phyloP scores from a whole-genome alignment of 345 rosid species.

The Syzygium aromaticum region DNA sequence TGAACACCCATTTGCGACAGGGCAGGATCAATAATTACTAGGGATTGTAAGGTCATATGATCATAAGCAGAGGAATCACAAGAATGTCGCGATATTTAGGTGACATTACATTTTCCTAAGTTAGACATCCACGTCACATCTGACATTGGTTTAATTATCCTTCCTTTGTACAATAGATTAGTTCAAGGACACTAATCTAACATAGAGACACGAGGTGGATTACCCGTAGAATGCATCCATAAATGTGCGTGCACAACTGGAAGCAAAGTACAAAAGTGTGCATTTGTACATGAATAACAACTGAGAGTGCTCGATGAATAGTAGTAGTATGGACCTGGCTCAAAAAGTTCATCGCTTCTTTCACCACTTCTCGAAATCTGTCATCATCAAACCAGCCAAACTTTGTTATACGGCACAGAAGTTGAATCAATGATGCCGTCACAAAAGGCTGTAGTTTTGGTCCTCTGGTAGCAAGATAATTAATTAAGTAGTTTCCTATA shows the following conservation, averaged over 20 bases:
- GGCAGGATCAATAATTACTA: background rate
- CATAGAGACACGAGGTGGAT: background rate
- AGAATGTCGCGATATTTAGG: background rate
- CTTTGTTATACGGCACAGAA: constrained; percentile 87
- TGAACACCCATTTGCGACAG: background rate
- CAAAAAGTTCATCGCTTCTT: constrained; percentile 80
- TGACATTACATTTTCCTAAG: background rate
- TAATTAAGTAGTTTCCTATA: constrained; percentile 71
- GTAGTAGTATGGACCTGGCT: constrained; percentile 49
- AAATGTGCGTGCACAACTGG: background rate
- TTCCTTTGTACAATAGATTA: background rate
- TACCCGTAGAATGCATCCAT: background rate
- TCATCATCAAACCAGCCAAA: constrained; percentile 99
- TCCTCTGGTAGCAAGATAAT: constrained; percentile 89
- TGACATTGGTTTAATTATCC: background rate
- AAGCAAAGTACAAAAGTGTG: background rate
- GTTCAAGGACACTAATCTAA: background rate
- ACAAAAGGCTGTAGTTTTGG: constrained; percentile 84
- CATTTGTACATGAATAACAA: background rate
- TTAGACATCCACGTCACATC: background rate
- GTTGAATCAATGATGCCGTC: constrained; percentile 76
- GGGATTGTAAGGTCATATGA: background rate
- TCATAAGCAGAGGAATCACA: background rate
- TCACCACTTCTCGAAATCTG: constrained; percentile 74
- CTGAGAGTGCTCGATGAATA: background rate